Evolutionary conservation across 495 filamentous ascomycete species (phyloP).

Genomic region (Xylaria venustula): DNA sequence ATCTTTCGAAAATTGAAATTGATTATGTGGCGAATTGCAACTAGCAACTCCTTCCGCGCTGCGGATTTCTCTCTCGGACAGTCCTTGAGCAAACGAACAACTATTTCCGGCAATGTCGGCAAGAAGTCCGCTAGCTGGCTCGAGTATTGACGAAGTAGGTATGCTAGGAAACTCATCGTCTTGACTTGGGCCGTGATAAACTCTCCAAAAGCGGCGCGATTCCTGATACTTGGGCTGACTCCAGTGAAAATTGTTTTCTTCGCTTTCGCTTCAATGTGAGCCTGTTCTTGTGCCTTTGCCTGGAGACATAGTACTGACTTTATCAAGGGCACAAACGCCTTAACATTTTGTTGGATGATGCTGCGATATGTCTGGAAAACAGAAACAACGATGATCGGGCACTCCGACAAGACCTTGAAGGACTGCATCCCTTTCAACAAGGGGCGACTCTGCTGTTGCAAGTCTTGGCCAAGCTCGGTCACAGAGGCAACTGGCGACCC

Average conservation of each 20-base stretch:
- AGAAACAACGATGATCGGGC: conserved; percentile 97
- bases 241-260: conserved; percentile 83
- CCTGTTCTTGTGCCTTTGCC: conserved; percentile 90
- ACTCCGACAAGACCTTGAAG: conserved; percentile 97
- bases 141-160: conserved; percentile 84
- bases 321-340: conserved; percentile 88
- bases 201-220: conserved; percentile 91
- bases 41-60: conserved; percentile 89
- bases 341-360: conserved; percentile 80
- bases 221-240: conserved; percentile 91
- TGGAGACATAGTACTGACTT: conserved; percentile 86
- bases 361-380: conserved; percentile 89
- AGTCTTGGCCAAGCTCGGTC: conserved; percentile 70
- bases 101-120: conserved; percentile 81
- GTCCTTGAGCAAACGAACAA: conserved; percentile 88
- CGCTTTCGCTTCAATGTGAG: conserved; percentile 76
- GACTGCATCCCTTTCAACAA: conserved; percentile 93
- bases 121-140: conserved; percentile 88
- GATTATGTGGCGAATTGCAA: conserved; percentile 97
- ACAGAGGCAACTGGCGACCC: conserved; percentile 81
- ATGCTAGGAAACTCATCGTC: conserved; percentile 98
- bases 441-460: conserved; percentile 73
- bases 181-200: conserved; percentile 98
- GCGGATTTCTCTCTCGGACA: conserved; percentile 92
- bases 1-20: conserved; percentile 98